Evolutionary conservation across 2,329 filamentous ascomycete genomes (phyloP).

Genomic region (Chaetomiaceae sp.): DNA sequence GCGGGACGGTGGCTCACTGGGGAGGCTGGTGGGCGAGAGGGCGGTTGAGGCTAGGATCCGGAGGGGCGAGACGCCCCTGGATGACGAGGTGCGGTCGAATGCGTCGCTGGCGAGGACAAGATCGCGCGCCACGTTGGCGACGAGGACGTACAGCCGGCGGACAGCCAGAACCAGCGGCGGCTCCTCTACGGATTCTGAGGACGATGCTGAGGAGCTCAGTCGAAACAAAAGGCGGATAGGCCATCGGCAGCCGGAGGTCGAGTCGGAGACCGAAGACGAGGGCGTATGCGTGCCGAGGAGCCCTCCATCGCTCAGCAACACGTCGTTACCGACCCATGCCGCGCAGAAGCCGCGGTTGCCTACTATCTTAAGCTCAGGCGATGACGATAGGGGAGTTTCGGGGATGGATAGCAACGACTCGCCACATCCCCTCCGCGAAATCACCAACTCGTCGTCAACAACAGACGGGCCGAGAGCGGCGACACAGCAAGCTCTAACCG

Average conservation of each 20-base stretch:
- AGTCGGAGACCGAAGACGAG: conserved; percentile 28
- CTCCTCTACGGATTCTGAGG: conserved; percentile 29
- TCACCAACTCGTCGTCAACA: background rate
- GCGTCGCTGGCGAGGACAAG: conserved; percentile 22
- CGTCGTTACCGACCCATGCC: conserved; percentile 31
- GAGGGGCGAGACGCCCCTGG: conserved; percentile 37
- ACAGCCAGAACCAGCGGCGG: conserved; percentile 25
- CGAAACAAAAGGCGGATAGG: conserved; percentile 17
- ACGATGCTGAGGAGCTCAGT: conserved; percentile 19
- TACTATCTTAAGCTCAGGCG: conserved; percentile 43
- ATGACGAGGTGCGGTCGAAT: conserved; percentile 21
- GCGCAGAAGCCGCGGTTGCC: conserved; percentile 43
- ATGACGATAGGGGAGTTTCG: conserved; percentile 10
- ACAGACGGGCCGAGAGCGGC: background rate
- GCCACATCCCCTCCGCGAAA: background rate
- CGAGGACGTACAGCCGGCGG: conserved; percentile 27
- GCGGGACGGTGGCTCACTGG: conserved; percentile 40
- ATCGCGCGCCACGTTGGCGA: conserved; percentile 24
- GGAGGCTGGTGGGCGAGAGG: conserved; percentile 43
- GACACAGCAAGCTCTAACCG: background rate
- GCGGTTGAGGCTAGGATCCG: conserved; percentile 44
- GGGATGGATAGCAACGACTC: background rate
- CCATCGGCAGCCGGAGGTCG: conserved; percentile 23
- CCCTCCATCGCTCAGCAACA: conserved; percentile 26
- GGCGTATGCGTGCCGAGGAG: conserved; percentile 23